These are phyloP conservation scores for Fusarium zealandicum DNA, from an alignment of 2,329 filamentous ascomycete species.

Conservation along the genomic window DNA sequence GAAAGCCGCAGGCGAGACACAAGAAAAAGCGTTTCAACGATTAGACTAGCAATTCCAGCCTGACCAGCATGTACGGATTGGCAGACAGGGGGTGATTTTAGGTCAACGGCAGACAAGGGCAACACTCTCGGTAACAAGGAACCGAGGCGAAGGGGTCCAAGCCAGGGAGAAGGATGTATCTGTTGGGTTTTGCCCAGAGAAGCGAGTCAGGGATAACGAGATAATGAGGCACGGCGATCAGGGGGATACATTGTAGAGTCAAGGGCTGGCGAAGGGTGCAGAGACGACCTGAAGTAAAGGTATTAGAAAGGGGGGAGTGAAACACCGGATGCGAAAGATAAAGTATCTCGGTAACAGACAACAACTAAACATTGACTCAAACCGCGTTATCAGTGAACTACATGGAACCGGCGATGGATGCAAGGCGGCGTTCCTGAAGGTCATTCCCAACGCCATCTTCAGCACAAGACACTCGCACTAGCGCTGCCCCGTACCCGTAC, in stretches of 20 bases:
- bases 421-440: constrained; percentile 16
- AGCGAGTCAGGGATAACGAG: constrained; percentile 22
- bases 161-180: constrained; percentile 9
- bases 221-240: constrained; percentile 19
- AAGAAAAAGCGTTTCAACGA: constrained; percentile 25
- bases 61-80: constrained; percentile 19
- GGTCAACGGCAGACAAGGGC: constrained; percentile 26
- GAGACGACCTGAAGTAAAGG: constrained; percentile 1
- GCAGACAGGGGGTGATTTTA: constrained; percentile 17
- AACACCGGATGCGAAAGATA: constrained; percentile 10
- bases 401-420: constrained; percentile 23
- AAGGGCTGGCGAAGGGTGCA: constrained; percentile 5
- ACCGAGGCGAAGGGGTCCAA: constrained; percentile 9
- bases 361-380: not conserved
- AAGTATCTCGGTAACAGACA: not conserved
- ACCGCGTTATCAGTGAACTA: constrained; percentile 17
- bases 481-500: constrained; percentile 18
- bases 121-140: constrained; percentile 22
- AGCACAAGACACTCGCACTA: constrained; percentile 18
- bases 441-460: constrained; percentile 31
- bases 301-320: not conserved
- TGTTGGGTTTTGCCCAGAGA: constrained; percentile 4
- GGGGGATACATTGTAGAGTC: constrained; percentile 23
- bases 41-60: constrained; percentile 36
- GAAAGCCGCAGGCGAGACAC: constrained; percentile 1